These are phyloP conservation scores for Kandelia obovata DNA, from an alignment of 345 rosid genomes.

Conservation along the genomic window DNA sequence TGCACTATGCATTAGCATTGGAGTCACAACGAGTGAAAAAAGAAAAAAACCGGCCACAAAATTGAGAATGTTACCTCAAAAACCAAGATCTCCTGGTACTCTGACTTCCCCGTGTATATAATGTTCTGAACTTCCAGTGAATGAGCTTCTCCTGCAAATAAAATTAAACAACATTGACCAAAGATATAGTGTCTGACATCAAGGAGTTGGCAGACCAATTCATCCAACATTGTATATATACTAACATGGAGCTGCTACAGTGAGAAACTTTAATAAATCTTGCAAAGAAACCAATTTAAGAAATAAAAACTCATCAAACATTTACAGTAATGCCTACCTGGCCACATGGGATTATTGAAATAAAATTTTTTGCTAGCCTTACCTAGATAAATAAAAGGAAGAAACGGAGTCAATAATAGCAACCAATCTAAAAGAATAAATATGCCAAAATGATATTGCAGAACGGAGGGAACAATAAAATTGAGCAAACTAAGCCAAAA, in stretches of 20 bases:
- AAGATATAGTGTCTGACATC: not conserved
- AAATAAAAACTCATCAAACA: not conserved
- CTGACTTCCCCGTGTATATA: conserved; percentile 68
- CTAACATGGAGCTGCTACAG: no score
- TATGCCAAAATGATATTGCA: not conserved
- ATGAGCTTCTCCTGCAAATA: conserved; percentile 83
- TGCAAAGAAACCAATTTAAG: not conserved
- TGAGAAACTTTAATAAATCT: not conserved
- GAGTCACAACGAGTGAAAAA: not conserved
- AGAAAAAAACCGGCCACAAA: not conserved
- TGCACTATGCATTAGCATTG: not conserved
- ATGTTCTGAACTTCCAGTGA: conserved; percentile 75
- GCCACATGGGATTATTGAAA: conserved; percentile 99
- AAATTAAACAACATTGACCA: not conserved
- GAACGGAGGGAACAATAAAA: not conserved
- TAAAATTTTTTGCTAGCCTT: conserved; percentile 51
- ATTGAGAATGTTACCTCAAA: conserved; percentile 56
- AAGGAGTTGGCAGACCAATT: not conserved
- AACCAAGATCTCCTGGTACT: conserved; percentile 86
- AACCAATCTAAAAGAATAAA: not conserved
- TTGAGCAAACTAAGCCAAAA: not conserved
- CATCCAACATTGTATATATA: not conserved
- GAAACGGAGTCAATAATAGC: conserved; percentile 11
- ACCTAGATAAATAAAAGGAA: conserved; percentile 32
- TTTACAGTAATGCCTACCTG: conserved; percentile 46